A percentile compares a stretch with the other conserved stretches of the same genome.
These are phyloP conservation scores for Pythium dissotocum DNA, from an alignment of 352 stramenopile species.

Conservation along the genomic window DNA sequence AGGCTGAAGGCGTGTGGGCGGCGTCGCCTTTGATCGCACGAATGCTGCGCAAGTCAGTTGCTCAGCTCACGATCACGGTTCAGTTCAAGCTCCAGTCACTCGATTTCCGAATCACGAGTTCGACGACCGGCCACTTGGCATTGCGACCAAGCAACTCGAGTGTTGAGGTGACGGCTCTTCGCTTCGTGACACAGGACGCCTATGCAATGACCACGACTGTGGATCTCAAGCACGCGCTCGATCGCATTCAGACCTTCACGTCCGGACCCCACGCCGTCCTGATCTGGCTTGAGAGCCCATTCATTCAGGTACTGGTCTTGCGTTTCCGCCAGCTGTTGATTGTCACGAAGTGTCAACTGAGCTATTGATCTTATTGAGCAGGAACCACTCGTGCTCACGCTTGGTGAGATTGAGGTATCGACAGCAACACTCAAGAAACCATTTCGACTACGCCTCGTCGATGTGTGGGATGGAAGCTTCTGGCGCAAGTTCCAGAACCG, in stretches of 20 bases:
- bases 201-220: constrained; percentile 3
- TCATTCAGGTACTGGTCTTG: constrained; percentile 4
- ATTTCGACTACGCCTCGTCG: constrained; percentile 12
- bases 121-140: constrained; percentile 3
- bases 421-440: neutral
- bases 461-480: constrained; percentile 27
- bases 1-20: constrained; percentile 10
- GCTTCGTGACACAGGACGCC: neutral
- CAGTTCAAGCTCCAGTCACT: constrained; percentile 17
- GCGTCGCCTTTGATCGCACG: constrained; percentile 16
- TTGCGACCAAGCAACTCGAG: constrained; percentile 18
- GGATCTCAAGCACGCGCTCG: neutral
- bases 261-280: constrained; percentile 1
- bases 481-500: constrained; percentile 28
- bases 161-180: neutral
- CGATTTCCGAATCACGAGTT: constrained; percentile 7
- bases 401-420: constrained; percentile 5
- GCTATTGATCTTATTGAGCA: neutral
- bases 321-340: no score
- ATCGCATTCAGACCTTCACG: constrained; percentile 8
- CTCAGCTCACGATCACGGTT: constrained; percentile 4
- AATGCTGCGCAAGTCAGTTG: constrained; percentile 11
- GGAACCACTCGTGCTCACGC: constrained; percentile 13
- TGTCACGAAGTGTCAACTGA: no score
- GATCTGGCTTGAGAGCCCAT: constrained; percentile 12